Conservation (phyloP, 805 yeast species). For the Ogataea paraovalis region DNA sequence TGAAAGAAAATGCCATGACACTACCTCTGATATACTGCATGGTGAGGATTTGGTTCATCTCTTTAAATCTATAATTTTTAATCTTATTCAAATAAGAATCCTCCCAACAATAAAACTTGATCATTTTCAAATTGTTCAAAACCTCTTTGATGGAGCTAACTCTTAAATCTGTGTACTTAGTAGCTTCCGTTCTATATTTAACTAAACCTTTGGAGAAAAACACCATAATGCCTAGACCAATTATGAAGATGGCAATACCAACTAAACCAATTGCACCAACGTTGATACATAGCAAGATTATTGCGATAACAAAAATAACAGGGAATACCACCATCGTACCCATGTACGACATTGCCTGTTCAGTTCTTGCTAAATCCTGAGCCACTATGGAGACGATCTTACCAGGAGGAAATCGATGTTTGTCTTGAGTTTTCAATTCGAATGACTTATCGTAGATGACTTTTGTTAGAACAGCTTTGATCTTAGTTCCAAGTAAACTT, state of each 20-base stretch:
- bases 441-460: conserved; percentile 64
- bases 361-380: conserved; percentile 75
- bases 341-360: conserved; percentile 62
- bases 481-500: conserved; percentile 60
- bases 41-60: conserved; percentile 52
- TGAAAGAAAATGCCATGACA: conserved; percentile 53
- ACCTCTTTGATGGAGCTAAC: conserved; percentile 74
- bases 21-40: conserved; percentile 61
- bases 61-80: conserved; percentile 50
- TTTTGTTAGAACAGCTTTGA: conserved; percentile 63
- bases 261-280: conserved; percentile 72
- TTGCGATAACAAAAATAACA: conserved; percentile 51
- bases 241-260: conserved; percentile 56
- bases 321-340: conserved; percentile 64
- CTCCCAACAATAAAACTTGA: conserved; percentile 90
- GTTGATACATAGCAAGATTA: conserved; percentile 59
- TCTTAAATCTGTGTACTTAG: conserved; percentile 65
- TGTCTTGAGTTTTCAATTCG: conserved; percentile 52
- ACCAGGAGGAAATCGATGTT: conserved; percentile 57
- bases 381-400: conserved; percentile 72
- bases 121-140: conserved; percentile 67
- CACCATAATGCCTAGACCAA: conserved; percentile 47
- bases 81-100: conserved; percentile 62
- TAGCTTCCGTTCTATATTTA: conserved; percentile 48
- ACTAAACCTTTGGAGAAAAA: conserved; percentile 47